Evolutionary conservation across 2,329 filamentous ascomycete genomes (phyloP).

Genomic region (Botrytis cinerea): DNA sequence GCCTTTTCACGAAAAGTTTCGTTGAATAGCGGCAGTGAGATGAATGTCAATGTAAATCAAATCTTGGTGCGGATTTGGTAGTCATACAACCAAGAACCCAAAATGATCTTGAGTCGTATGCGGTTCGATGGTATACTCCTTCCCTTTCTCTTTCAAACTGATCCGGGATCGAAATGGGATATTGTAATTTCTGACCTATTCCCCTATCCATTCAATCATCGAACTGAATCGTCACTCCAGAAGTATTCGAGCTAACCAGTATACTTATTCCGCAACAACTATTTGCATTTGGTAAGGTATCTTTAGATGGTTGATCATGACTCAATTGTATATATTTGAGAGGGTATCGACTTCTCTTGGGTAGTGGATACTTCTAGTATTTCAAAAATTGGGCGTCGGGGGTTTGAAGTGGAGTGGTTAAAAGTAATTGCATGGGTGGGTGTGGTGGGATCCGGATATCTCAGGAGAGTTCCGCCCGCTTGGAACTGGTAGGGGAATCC

Average conservation of each 20-base stretch:
- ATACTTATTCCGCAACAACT: constrained; percentile 29
- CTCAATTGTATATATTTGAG: not conserved
- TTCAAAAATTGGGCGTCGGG: not conserved
- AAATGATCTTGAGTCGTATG: constrained; percentile 50
- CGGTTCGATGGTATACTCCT: accelerated
- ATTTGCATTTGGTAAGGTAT: not conserved
- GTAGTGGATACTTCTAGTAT: not conserved
- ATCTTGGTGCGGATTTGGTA: constrained; percentile 41
- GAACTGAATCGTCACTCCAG: constrained; percentile 25
- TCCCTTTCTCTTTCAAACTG: constrained; percentile 30
- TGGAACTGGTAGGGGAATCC: not conserved
- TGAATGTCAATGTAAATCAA: not conserved
- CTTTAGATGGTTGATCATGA: not conserved
- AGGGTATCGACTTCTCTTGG: not conserved
- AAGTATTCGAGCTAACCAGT: constrained; percentile 12
- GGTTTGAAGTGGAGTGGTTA: not conserved
- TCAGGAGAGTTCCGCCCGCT: not conserved
- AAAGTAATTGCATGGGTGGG: not conserved
- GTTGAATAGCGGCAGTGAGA: not conserved
- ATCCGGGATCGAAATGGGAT: constrained; percentile 9
- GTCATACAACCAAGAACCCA: constrained; percentile 55
- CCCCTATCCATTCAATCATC: constrained; percentile 18
- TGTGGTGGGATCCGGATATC: not conserved
- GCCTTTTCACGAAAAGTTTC: not conserved
- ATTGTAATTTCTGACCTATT: constrained; percentile 2